phyloP scores from a whole-genome alignment of 768 basidiomycete species.

The Leccinum rimulosum region DNA sequence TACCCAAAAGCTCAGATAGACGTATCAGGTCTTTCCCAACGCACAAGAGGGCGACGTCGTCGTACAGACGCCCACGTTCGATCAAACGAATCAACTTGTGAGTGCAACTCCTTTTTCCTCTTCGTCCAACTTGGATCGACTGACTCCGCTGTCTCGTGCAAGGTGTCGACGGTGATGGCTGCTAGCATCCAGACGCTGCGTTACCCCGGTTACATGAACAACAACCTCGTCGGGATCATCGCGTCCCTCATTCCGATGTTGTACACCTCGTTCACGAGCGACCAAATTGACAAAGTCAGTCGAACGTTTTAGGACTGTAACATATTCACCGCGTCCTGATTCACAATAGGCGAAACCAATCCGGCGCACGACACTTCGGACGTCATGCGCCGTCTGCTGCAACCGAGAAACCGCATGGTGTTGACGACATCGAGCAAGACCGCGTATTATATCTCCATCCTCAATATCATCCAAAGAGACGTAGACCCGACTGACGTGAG shows the following conservation, averaged over 20 bases:
- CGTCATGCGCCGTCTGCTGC: constrained; percentile 95
- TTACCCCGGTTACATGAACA: constrained; percentile 99
- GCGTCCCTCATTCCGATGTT: constrained; percentile 98
- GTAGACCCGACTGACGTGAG: constrained; percentile 94
- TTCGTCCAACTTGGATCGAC: not conserved
- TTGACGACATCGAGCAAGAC: constrained; percentile 87
- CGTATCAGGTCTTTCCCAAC: constrained; percentile 98
- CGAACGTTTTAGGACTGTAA: not conserved
- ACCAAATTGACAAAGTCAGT: constrained; percentile 90
- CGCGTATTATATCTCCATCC: constrained; percentile 93
- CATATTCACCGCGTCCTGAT: not conserved
- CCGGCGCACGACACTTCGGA: constrained; percentile 93
- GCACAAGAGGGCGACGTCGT: constrained; percentile 93
- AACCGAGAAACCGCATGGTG: constrained; percentile 99
- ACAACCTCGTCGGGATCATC: constrained; percentile 95
- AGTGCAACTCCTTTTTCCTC: constrained; percentile 16
- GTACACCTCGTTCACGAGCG: constrained; percentile 96
- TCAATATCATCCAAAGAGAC: constrained; percentile 98
- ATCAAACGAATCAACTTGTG: constrained; percentile 90
- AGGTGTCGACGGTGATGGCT: constrained; percentile 98
- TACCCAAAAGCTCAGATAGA: constrained; percentile 98
- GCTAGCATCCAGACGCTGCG: constrained; percentile 95
- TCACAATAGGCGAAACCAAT: constrained; percentile 86
- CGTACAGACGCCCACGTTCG: constrained; percentile 87
- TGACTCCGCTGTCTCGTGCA: constrained; percentile 3